Evolutionary conservation across 441 rosid genomes (phyloP), one percentile per base, ranked within the genome.

Genomic region (Jatropha podagrica): DNA sequence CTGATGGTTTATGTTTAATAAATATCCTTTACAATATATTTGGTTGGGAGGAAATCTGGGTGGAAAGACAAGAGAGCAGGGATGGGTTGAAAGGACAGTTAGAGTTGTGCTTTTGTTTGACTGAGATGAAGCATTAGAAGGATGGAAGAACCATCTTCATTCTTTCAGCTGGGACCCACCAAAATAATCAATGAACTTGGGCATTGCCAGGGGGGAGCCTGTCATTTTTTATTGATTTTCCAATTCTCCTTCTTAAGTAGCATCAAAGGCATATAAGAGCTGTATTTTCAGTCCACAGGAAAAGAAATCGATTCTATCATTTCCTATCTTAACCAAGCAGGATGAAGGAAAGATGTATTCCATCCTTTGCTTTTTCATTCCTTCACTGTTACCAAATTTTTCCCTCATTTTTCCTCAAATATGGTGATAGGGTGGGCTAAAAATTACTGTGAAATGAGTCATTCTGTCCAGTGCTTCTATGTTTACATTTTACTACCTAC

Each of bases 401-500:
- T 54, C 6, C 58, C 58, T 5, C 58, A 54, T 13, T 54, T 54
- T 18, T 18, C 7, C 58, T 54, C 58, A 15, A 54, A 15, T 17
- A 2, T 54, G 20, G 23, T 54, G 23, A 13, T 18, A 54, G 23
- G 18, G 32, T 54, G 42, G 18, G 41, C 41, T 13, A 27, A 27
- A 61, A 13, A 38, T 17, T 37, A 52, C 7, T 10, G 10, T 18
- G 37, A 41, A 46, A 40, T 59, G 23, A 54, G 49, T 49, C 60
- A 40, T 70, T 67, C 37, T 58, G 15, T 71, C 27, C 0, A 17
- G 37, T 38, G 7, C 15, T 62, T 26, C 42, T 77, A 9, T 17
- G 17, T 58, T 68, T 44, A 69, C 61, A 64, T 69, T 64, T 70
- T 64, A 40, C 23, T 23, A 59, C 52, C 68, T 65, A 59, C 71